Conservation (phyloP, 257 asterid genomes). For the Solanum dulcamara region DNA sequence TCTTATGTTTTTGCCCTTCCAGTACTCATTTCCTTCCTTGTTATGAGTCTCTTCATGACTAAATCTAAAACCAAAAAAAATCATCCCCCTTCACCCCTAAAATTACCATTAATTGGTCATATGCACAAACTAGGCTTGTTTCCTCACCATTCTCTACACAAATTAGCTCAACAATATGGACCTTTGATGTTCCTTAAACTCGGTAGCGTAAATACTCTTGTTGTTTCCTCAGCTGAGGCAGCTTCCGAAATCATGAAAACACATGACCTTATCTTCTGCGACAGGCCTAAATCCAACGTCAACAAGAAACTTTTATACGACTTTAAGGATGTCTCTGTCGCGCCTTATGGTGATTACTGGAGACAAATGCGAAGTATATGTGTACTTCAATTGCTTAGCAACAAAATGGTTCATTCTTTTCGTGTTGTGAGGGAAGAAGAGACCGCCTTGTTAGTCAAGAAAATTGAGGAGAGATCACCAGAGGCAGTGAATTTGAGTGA, state of each 20-base stretch:
- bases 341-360: constrained; percentile 41
- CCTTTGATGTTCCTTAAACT: constrained; percentile 35
- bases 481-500: constrained; percentile 18
- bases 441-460: constrained; percentile 2
- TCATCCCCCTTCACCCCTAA: constrained; percentile 32
- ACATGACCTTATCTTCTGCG: constrained; percentile 28
- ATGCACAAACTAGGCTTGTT: constrained; percentile 28
- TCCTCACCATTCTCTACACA: constrained; percentile 30
- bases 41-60: neutral
- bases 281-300: constrained; percentile 24
- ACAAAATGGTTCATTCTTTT: constrained; percentile 29
- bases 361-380: constrained; percentile 28
- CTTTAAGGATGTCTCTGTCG: constrained; percentile 14
- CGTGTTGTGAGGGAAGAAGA: constrained; percentile 26
- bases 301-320: constrained; percentile 7
- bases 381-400: constrained; percentile 35
- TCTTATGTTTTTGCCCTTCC: neutral
- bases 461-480: neutral
- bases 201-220: constrained; percentile 20
- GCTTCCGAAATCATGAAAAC: constrained; percentile 35
- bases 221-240: constrained; percentile 32
- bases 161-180: constrained; percentile 23
- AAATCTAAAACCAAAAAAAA: neutral
- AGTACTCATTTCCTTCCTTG: constrained; percentile 4
- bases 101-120: constrained; percentile 36